phyloP scores from a whole-genome alignment of 345 rosid genomes.

The Gossypium arboreum region DNA sequence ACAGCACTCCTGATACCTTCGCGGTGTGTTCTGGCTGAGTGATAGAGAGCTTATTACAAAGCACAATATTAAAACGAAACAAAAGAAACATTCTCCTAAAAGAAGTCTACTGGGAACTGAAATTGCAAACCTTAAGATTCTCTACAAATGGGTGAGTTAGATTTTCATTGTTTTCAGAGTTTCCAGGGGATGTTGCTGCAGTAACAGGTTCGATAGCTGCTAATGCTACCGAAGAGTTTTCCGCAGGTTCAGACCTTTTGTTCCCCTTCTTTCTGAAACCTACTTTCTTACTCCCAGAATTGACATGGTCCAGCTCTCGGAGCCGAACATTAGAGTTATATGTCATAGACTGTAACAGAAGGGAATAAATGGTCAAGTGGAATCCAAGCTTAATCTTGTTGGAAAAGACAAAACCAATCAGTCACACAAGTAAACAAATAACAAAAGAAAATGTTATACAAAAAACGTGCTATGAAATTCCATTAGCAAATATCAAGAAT shows the following conservation, averaged over 20 bases:
- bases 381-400: neutral
- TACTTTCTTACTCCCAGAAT: conserved; percentile 10
- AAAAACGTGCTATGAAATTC: neutral
- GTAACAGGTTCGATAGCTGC: neutral
- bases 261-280: conserved; percentile 6
- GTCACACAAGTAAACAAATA: neutral
- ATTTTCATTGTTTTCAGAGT: neutral
- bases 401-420: neutral
- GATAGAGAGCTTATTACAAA: neutral
- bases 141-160: neutral
- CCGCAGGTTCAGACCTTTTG: neutral
- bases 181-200: conserved; percentile 9
- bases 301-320: neutral
- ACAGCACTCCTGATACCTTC: neutral
- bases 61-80: neutral
- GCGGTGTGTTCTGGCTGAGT: conserved; percentile 1
- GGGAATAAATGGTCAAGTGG: neutral
- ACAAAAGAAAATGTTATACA: neutral
- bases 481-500: neutral
- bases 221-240: neutral
- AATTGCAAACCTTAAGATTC: conserved; percentile 9
- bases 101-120: neutral
- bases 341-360: neutral
- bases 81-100: neutral
- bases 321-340: neutral